phyloP scores from a whole-genome alignment of 768 basidiomycete genomes.

The Mycena epipterygia region DNA sequence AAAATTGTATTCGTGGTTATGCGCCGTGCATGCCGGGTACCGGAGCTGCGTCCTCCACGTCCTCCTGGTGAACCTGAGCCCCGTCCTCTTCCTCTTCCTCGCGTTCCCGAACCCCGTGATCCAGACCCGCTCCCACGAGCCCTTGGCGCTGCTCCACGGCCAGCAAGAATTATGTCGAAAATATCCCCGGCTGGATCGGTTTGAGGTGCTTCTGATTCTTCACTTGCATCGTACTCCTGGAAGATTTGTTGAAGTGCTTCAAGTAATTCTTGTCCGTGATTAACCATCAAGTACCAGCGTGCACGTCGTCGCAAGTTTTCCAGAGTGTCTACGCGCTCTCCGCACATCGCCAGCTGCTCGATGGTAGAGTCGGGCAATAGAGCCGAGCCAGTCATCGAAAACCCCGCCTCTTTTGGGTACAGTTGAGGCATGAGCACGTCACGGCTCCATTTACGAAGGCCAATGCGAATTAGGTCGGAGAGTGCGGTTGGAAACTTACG shows the following conservation, averaged over 20 bases:
- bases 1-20: not conserved
- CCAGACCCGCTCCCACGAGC: not conserved
- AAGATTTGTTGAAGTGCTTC: not conserved
- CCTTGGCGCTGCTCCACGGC: not conserved
- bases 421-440: not conserved
- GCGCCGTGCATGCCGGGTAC: not conserved
- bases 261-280: not conserved
- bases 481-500: not conserved
- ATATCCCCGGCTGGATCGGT: not conserved
- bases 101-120: not conserved
- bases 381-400: slow-evolving; percentile 12
- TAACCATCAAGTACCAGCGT: slow-evolving; percentile 6
- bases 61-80: not conserved
- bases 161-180: not conserved
- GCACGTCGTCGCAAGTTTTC: slow-evolving; percentile 1
- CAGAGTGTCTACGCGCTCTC: slow-evolving; percentile 15
- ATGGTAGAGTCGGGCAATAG: slow-evolving; percentile 18
- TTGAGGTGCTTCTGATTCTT: not conserved
- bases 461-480: not conserved
- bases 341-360: slow-evolving; percentile 21
- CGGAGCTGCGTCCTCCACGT: too few species aligned
- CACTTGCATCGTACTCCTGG: not conserved
- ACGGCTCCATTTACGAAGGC: slow-evolving; percentile 18
- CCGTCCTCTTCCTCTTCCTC: not conserved
- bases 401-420: slow-evolving; percentile 23